Evolutionary conservation across 2,329 filamentous ascomycete species (phyloP), one percentile per base, ranked within the genome.

Genomic region (Penicillium brevicompactum): DNA sequence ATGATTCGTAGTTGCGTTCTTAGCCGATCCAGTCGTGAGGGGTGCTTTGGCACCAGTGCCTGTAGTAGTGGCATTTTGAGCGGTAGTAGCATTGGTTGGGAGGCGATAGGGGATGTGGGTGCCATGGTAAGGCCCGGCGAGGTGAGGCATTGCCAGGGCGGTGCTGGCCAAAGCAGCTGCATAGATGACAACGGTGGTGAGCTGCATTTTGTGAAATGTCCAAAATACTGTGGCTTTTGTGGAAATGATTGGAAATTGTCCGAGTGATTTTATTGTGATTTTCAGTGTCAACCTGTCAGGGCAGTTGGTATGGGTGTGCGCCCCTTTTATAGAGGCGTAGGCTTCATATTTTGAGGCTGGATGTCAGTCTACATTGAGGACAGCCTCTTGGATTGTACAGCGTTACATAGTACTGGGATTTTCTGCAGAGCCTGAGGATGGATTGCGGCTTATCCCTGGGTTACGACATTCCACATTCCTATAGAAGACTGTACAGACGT

Each of bases 401-500:
- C 30, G 51, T 46, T 58, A 42, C 49, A 34, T 31, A 32, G 51
- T 24, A 16, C 44, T 27, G 24, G 10, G 22, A 18, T 27, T 31
- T 11, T 52, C 52, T 22, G 46, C 32, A 51, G 14, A 22, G 5
- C 31, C 46, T 45, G 40, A 41, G 47, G 34, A 51, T 21, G 16
- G 24, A 49, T 4, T 41, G 32, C 9, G 22, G 53, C 14, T n/a
- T 48, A 61, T 61, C 52, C 34, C 44, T 24, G n/a, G 47, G 24
- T 22, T 49, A 49, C 46, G 21, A 18, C 60, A 64, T 64, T 64
- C 61, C 58, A 62, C 54, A 62, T 64, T 59, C 58, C 53, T 51
- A 21, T 7, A n/a, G 30, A 24, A 45, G 34, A 16, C 38, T 40
- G 21, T 38, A 8, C n/a, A 9, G 18, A 24, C 2, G 13, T 16